Conservation (phyloP, 108 stramenopile genomes). For the Skeletonema menzelii region DNA sequence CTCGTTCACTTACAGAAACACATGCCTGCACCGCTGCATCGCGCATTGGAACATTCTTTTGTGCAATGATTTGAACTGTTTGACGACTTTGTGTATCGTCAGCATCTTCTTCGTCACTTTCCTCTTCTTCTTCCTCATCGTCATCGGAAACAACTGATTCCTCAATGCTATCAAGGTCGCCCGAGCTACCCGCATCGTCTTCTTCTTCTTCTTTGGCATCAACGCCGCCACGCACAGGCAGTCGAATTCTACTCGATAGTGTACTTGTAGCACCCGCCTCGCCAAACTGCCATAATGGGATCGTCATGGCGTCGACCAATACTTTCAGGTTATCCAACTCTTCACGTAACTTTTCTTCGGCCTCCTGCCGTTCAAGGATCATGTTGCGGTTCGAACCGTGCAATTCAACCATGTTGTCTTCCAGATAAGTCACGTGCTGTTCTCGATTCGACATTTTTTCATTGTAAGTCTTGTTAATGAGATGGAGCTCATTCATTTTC, state of each 20-base stretch:
- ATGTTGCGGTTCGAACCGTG: slow-evolving; percentile 66
- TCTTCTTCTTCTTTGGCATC: slow-evolving; percentile 17
- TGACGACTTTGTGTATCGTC: slow-evolving; percentile 4
- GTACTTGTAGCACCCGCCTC: slow-evolving; percentile 53
- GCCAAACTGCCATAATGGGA: slow-evolving; percentile 82
- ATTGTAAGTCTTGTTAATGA: slow-evolving; percentile 82
- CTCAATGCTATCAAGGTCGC: slow-evolving; percentile 37
- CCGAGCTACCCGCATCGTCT: slow-evolving; percentile 28
- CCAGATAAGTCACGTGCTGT: slow-evolving; percentile 78
- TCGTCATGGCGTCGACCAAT: slow-evolving; percentile 70
- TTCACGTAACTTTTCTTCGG: slow-evolving; percentile 57
- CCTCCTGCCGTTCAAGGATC: slow-evolving; percentile 60
- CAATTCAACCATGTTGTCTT: slow-evolving; percentile 75
- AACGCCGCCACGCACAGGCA: slow-evolving; percentile 32
- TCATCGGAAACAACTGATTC: slow-evolving; percentile 38
- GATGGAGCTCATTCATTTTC: slow-evolving; percentile 91
- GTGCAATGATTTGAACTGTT: slow-evolving; percentile 23
- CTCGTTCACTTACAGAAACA: slow-evolving; percentile 24
- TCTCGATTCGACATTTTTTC: slow-evolving; percentile 80
- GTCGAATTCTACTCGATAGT: slow-evolving; percentile 40
- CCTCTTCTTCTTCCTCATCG: slow-evolving; percentile 32
- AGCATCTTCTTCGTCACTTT: slow-evolving; percentile 22
- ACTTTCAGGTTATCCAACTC: slow-evolving; percentile 62
- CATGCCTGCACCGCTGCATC: slow-evolving; percentile 43
- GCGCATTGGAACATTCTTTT: slow-evolving; percentile 37